Base-by-base conservation (phyloP, 257 asterid genomes). In the Eustoma russellianum region DNA sequence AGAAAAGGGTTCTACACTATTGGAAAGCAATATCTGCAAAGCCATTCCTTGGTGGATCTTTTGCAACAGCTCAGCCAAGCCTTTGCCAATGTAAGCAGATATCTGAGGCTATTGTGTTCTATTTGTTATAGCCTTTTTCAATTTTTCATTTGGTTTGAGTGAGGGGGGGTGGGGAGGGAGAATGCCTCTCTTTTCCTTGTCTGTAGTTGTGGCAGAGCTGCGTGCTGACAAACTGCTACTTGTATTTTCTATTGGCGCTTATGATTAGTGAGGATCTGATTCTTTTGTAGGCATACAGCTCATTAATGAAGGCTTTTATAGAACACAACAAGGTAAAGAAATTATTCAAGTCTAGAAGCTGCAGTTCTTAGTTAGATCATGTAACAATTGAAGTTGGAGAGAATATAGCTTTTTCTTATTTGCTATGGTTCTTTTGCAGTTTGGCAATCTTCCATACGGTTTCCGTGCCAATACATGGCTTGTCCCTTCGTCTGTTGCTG, bases 41-140 rank as follows among this genome's bases (percentile, higher is more conserved):
- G 87, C 67, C 91, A 84, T 72, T 85, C 94, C 64, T 79, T 92
- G 80, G 91, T 88, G 62, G 99, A 92, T 85, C 97, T 92, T 78
- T 83, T 92, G 73, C 99, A 92, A 69, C 99, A 88, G 74, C 94
- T 88, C 65, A 92, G 99, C 68, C 99, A 78, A 80, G 97, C 94
- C 66, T 92, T 92, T 64, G 91, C 94, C 59, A 85, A 88, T 61
- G 99, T 85, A 70, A 75, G 94, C 55, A 41, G 7, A 38, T 68
- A 16, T 44, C 8, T 45, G 14, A 4, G 41, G 10, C n/a, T 24
- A 24, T 24, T 24, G 30, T 24, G 30, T 24, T 24, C 30, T 24
- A 13, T 52, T 61, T 13, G 17, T 13, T 11, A 0, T 18, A 46
- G 7, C 17, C 14, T 4, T 9, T 44, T 34, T 16, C 16, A 24